Percentiles rank a stretch among this genome's conserved stretches.
These are phyloP conservation scores for Microdochium bolleyi DNA, from an alignment of 2,329 filamentous ascomycete genomes.

Conservation along the genomic window DNA sequence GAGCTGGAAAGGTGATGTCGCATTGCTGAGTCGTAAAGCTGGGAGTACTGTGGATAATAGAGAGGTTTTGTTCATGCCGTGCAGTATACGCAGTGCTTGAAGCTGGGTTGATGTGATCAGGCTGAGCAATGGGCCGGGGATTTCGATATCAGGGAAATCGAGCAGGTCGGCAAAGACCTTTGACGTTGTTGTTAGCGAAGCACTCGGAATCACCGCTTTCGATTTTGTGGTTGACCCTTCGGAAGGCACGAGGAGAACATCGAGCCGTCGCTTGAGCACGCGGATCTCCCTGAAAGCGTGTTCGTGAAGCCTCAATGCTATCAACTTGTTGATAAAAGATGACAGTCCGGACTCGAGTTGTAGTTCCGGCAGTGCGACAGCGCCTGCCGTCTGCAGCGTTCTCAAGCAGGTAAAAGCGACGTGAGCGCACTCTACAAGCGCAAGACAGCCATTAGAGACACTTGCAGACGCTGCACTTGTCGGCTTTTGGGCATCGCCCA, in stretches of 20 bases:
- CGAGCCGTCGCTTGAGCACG: constrained; percentile 56
- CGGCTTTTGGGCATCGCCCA: constrained; percentile 16
- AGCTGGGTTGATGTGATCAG: constrained; percentile 58
- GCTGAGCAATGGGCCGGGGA: constrained; percentile 34
- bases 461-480: not conserved
- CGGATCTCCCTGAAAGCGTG: constrained; percentile 62
- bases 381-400: constrained; percentile 43
- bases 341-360: constrained; percentile 70
- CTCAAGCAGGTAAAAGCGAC: constrained; percentile 59
- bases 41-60: constrained; percentile 50
- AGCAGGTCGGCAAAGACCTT: constrained; percentile 51
- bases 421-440: constrained; percentile 61
- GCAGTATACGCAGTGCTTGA: constrained; percentile 56
- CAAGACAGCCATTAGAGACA: constrained; percentile 36
- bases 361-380: constrained; percentile 48
- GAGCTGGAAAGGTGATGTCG: constrained; percentile 50
- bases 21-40: constrained; percentile 41
- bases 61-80: constrained; percentile 48
- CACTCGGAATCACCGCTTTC: constrained; percentile 15
- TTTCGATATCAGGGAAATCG: constrained; percentile 42
- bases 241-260: constrained; percentile 20
- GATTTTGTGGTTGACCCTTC: constrained; percentile 20
- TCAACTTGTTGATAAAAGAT: constrained; percentile 57
- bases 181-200: constrained; percentile 27
- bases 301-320: constrained; percentile 57